A percentile compares a stretch with the other conserved stretches of the same genome.
phyloP scores from a whole-genome alignment of 75 land plant species.

The Azolla pinnata region DNA sequence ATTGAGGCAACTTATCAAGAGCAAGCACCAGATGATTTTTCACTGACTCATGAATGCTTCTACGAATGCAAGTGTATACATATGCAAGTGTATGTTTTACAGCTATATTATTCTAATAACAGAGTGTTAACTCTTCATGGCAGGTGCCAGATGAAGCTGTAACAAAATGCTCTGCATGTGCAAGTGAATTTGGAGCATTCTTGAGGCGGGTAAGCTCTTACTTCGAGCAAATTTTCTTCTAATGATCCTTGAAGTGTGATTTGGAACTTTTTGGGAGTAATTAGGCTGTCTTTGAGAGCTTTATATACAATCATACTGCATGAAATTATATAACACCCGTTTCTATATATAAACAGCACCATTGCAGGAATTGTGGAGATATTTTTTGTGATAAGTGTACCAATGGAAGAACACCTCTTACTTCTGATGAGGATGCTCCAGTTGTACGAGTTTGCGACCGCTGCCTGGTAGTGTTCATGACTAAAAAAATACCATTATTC shows the following conservation, averaged over 20 bases:
- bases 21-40: too few species aligned
- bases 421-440: slow-evolving; percentile 75
- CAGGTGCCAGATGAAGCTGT: slow-evolving; percentile 97
- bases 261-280: too few species aligned
- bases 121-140: background rate
- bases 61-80: background rate
- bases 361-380: slow-evolving; percentile 97
- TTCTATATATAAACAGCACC: slow-evolving; percentile 49
- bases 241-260: too few species aligned
- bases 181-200: slow-evolving; percentile 68
- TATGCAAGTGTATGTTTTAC: background rate
- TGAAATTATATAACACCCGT: too few species aligned
- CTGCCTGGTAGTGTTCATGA: slow-evolving; percentile 84
- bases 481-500: too few species aligned
- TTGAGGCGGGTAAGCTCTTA: slow-evolving; percentile 42
- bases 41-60: too few species aligned
- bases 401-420: slow-evolving; percentile 75
- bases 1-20: too few species aligned
- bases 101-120: background rate
- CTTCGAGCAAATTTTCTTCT: too few species aligned
- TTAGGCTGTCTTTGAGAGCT: too few species aligned
- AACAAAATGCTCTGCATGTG: slow-evolving; percentile 72
- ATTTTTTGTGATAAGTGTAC: slow-evolving; percentile 96
- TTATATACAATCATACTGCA: too few species aligned
- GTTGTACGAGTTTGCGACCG: slow-evolving; percentile 91